Conservation (phyloP, 305 asterid genomes). For the Fraxinus latifolia region DNA sequence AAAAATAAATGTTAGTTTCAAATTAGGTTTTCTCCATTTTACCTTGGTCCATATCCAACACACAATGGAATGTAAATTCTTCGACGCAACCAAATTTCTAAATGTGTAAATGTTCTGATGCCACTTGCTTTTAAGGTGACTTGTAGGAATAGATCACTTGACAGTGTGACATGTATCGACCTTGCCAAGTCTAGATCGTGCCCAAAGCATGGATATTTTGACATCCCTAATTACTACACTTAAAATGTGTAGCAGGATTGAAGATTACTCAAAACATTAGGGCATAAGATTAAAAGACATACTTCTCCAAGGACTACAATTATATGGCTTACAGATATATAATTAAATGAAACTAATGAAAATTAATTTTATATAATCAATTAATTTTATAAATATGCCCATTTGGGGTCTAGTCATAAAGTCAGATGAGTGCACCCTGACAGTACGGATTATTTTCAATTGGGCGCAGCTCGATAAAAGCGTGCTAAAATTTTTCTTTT, state of each 20-base stretch:
- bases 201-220: background rate
- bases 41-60: background rate
- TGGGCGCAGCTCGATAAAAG: constrained; percentile 16
- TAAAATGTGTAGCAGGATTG: no score
- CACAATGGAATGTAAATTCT: background rate
- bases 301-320: background rate
- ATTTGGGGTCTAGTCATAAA: background rate
- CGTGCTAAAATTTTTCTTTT: constrained; percentile 7
- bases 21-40: background rate
- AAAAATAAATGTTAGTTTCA: no score
- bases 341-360: background rate
- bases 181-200: background rate
- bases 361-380: no score
- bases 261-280: background rate
- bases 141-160: background rate
- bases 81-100: background rate
- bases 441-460: constrained; percentile 14
- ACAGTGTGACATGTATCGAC: background rate
- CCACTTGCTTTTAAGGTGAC: background rate
- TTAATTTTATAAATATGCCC: background rate
- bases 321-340: background rate
- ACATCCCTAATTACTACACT: no score
- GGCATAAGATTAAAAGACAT: no score
- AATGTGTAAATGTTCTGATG: background rate
- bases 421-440: background rate